Base-by-base conservation (phyloP, 306 rosid species). In the Ochetophila trinervis region DNA sequence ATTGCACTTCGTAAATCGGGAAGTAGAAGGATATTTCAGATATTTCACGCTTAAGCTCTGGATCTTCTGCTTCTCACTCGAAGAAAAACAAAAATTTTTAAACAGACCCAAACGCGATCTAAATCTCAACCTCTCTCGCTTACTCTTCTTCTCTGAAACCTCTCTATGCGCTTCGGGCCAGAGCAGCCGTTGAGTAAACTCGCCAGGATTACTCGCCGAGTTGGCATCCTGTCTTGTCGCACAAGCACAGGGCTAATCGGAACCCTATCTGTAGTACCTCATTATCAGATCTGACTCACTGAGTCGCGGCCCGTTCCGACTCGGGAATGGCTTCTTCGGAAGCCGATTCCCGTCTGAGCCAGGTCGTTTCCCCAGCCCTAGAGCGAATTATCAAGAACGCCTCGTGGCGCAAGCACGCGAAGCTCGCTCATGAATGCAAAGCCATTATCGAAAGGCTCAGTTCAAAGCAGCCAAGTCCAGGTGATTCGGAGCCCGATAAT, bases 321-420 rank as follows among this genome's bases (percentile, higher is more conserved):
- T 73, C 81, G 94, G 99, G 99, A 94, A 94, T 94, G 99, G 97
- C 99, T 94, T 90, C 97, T 74, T 65, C 87, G 95, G 99, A 88
- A 94, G 97, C 90, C 87, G 86, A 83, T 90, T 94, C 99, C 97
- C 99, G 99, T 68, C 84, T 94, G 74, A 85, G 83, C 76, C 88
- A 76, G 94, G 88, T 83, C 49, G 55, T 94, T 32, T 70, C 85
- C 23, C 99, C 99, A 53, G 91, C 99, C 62, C 95, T 94, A 30
- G 97, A 94, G 65, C 87, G 84, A 71, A 90, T 94, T 74, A 51
- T 90, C 50, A 94, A 88, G 72, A 90, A 90, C 79, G 96, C 95
- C 53, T 94, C 99, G 1, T 94, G 99, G 99, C 84, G 95, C 21
- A 94, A 94, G 82, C 97, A 94, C 61, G 86, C 91, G 55, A 94